Base-by-base conservation (phyloP, 257 asterid species). In the Solanum clarkiae region DNA sequence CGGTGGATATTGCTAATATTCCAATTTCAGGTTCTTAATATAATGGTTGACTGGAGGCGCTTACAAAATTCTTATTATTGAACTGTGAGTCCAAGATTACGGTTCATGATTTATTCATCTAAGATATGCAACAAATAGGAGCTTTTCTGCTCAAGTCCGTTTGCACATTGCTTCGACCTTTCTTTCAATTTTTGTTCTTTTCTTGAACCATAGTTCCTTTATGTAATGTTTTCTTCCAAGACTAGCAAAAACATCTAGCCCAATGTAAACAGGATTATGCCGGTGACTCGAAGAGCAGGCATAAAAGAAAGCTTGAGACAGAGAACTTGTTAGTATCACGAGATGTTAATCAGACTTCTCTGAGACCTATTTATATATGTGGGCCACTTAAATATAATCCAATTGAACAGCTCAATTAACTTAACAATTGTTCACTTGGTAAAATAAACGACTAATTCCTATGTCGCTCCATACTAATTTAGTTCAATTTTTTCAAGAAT, bases 331-430 rank as follows among this genome's bases (percentile, higher is more conserved):
- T 94, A 84, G 88, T 80, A 68, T 90, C 94, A 79, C 87, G 92
- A 13, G 96, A 72, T 15, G 95, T 96, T 84, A 96, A 94, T 88
- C 94, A 94, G 95, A 96, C 98, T 47, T 93, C 98, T 17, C 8
- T 96, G 7, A 93, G 98, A 90, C 98, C 99, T 15, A 98, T 96
- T 70, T 96, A 96, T 88, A 94, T 96, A 63, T 96, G 93, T 26
- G 98, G 98, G 13, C 98, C 98, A n/a, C 87, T 94, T 86, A 96
- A 96, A 93, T 96, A 96, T 91, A 96, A 96, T 89, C 98, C 99
- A 3, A 97, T 96, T 13, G 99, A 96, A 86, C 97, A 96, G 55
- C 93, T 42, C 47, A 42, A 42, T 7, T 42, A 42, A 42, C 47
- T 42, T 42, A 42, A 42, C 47, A 42, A 6, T 42, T 42, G 47